These are phyloP conservation scores for Candida easanensis DNA, from an alignment of 805 yeast genomes.

Conservation along the genomic window DNA sequence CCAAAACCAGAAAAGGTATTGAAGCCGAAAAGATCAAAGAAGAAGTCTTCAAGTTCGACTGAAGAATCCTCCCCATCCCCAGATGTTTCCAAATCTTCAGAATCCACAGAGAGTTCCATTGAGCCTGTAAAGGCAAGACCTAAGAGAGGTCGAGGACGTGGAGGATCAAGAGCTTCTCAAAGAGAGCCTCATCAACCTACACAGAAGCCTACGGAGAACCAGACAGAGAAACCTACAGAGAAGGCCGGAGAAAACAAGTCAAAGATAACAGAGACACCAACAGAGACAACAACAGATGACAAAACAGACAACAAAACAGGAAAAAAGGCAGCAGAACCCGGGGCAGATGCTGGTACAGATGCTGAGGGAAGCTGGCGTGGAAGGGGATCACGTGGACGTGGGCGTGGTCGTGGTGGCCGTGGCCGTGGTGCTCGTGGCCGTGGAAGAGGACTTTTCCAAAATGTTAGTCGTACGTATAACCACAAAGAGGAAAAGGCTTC, in stretches of 20 bases:
- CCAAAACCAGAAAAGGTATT: neutral
- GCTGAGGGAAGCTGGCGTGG: neutral
- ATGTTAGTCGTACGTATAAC: constrained; percentile 10
- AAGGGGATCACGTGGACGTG: constrained; percentile 10
- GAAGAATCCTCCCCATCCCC: neutral
- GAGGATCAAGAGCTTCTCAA: neutral
- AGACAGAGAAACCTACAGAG: neutral
- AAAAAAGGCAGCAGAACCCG: too few relatives aligned
- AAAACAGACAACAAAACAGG: too few relatives aligned
- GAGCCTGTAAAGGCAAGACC: neutral
- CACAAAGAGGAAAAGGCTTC: constrained; percentile 1
- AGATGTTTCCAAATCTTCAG: neutral
- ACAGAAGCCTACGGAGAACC: too few relatives aligned
- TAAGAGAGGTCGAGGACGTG: constrained; percentile 3
- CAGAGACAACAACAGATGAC: too few relatives aligned
- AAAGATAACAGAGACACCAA: neutral
- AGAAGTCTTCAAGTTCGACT: too few relatives aligned
- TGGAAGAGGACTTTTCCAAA: constrained; percentile 6
- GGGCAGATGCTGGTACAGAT: neutral
- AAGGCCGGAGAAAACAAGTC: neutral
- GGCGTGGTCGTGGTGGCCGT: constrained; percentile 8
- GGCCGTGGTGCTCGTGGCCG: constrained; percentile 7
- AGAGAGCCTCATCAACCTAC: too few relatives aligned
- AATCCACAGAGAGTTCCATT: neutral
- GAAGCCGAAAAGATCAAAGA: neutral